Evolutionary conservation across 2,329 filamentous ascomycete species (phyloP).

Genomic region (Metarhizium robertsii): DNA sequence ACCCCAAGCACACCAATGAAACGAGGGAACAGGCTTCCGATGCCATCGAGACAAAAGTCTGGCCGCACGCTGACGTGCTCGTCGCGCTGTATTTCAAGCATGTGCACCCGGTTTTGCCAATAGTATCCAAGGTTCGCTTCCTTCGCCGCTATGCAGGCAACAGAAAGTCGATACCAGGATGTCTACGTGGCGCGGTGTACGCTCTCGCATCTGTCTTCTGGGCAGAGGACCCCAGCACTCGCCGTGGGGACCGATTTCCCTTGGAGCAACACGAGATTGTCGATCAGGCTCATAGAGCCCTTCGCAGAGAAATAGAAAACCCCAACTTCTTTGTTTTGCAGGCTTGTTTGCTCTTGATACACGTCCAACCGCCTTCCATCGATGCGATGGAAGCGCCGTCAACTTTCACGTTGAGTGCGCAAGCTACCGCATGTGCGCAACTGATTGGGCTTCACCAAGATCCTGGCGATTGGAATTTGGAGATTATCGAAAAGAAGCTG

Average conservation of each 20-base stretch:
- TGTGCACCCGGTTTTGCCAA: slow-evolving; percentile 33
- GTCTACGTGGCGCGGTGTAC: slow-evolving; percentile 34
- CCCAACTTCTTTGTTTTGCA: slow-evolving; percentile 37
- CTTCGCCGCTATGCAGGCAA: slow-evolving; percentile 27
- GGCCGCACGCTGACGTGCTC: slow-evolving; percentile 28
- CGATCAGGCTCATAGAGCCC: slow-evolving; percentile 30
- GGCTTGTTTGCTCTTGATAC: slow-evolving; percentile 34
- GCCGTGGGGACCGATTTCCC: slow-evolving; percentile 11
- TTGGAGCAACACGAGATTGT: slow-evolving; percentile 32
- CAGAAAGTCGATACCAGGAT: slow-evolving; percentile 31
- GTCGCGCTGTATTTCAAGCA: slow-evolving; percentile 36
- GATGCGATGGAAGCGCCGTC: slow-evolving; percentile 37
- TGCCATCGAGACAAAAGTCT: slow-evolving; percentile 31
- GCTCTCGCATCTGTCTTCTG: slow-evolving; percentile 25
- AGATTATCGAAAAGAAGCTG: slow-evolving; percentile 31
- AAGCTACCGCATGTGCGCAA: slow-evolving; percentile 34
- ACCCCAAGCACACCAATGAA: slow-evolving; percentile 31
- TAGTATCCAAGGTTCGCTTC: slow-evolving; percentile 35
- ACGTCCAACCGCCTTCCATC: slow-evolving; percentile 34
- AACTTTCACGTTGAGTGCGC: slow-evolving; percentile 33
- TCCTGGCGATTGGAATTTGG: slow-evolving; percentile 30
- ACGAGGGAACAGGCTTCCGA: slow-evolving; percentile 29
- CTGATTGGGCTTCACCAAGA: slow-evolving; percentile 37
- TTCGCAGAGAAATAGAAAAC: slow-evolving; percentile 36
- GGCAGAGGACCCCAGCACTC: slow-evolving; percentile 2